Evolutionary conservation across 495 filamentous ascomycete genomes (phyloP), one percentile per base, ranked within the genome.

Genomic region (Chaetomium cochliodes): DNA sequence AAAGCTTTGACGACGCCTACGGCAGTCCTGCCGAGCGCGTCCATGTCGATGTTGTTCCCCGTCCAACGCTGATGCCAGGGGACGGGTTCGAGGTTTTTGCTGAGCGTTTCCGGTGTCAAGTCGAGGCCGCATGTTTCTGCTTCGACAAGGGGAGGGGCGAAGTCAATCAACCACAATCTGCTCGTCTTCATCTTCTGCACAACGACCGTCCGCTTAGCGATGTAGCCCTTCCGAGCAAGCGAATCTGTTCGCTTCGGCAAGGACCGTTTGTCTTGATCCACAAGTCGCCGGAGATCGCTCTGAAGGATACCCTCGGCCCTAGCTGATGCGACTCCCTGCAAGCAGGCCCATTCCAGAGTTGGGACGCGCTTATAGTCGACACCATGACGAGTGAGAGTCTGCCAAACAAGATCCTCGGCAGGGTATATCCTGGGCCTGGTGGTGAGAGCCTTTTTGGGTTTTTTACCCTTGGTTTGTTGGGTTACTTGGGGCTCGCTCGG

Each of bases 261-360:
- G 2, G 93, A 97, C 50, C 92, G 84, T 72, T 96, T 96, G 73
- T 97, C 92, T 76, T 97, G 93, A 22, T 89, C 87, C 65, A 90
- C 92, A 11, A 89, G 72, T 37, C 78, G 82, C 23, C 87, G 85
- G n/a, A 97, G 79, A 22, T 93, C 87, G 9, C 88, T 86, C 75
- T 97, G 93, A 2, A 88, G 76, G 46, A 97, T 90, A 16, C 93
- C 93, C 23, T 85, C 76, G 41, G 82, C 78, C 61, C 88, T 85
- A 60, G 78, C 80, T 3, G 87, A 84, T n/a, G 89, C 92, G 69
- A 97, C 92, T 47, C 92, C 88, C 12, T 90, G 88, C 15, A 97
- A 81, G 20, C 89, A 82, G 22, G 81, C 81, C 77, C 94, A 96
- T 75, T 93, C 88, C 46, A 86, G 80, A 0, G 78, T 70, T 0